A percentile compares a stretch with the other conserved stretches of the same genome.
These are phyloP conservation scores for Xylaria longipes DNA, from an alignment of 495 filamentous ascomycete genomes.

Conservation along the genomic window DNA sequence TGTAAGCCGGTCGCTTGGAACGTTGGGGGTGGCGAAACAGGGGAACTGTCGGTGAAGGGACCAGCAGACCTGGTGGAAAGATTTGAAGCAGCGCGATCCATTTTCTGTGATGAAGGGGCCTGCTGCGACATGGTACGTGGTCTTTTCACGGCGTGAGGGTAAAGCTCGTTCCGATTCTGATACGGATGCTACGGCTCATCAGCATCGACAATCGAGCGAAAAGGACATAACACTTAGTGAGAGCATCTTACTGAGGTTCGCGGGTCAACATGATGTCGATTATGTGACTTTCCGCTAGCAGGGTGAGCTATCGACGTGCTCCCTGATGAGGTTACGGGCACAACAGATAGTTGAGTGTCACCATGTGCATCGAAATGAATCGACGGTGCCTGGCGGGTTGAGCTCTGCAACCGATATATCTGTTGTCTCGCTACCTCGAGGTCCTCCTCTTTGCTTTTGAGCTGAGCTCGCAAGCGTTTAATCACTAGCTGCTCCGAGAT, in stretches of 20 bases:
- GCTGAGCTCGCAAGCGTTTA: slow-evolving; percentile 35
- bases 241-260: slow-evolving; percentile 35
- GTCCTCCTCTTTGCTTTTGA: slow-evolving; percentile 39
- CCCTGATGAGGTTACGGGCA: slow-evolving; percentile 34
- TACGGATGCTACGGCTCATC: slow-evolving; percentile 32
- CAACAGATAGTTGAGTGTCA: slow-evolving; percentile 41
- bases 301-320: slow-evolving; percentile 46
- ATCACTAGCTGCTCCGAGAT: slow-evolving; percentile 38
- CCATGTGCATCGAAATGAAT: slow-evolving; percentile 33
- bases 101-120: slow-evolving; percentile 35
- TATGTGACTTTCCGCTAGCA: slow-evolving; percentile 34
- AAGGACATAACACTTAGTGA: neutral
- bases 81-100: slow-evolving; percentile 41
- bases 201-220: slow-evolving; percentile 24
- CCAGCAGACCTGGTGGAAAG: slow-evolving; percentile 40
- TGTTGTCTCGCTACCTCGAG: slow-evolving; percentile 39
- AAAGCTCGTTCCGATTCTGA: slow-evolving; percentile 32
- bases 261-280: slow-evolving; percentile 34
- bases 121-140: slow-evolving; percentile 44
- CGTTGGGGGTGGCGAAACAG: slow-evolving; percentile 35
- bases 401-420: slow-evolving; percentile 40
- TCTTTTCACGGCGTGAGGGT: slow-evolving; percentile 38
- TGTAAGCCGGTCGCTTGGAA: slow-evolving; percentile 28
- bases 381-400: slow-evolving; percentile 44
- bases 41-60: slow-evolving; percentile 34